phyloP scores from a whole-genome alignment of 768 basidiomycete species.

The Auriscalpium microsporum region DNA sequence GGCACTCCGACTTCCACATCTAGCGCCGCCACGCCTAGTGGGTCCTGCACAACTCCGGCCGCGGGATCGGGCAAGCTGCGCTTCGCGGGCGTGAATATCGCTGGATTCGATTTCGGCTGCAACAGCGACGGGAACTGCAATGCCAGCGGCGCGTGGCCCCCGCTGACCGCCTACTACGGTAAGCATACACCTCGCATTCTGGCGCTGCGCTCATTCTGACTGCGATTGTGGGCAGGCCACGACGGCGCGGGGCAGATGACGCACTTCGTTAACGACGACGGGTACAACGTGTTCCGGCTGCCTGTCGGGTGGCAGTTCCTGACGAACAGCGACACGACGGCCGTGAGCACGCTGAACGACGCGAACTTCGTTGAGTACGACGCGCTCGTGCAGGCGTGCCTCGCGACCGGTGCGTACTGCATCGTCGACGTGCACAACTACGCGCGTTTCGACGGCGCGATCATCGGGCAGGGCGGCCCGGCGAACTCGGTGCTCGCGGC shows the following conservation, averaged over 20 bases:
- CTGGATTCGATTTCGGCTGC: constrained; percentile 50
- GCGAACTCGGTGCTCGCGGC: constrained; percentile 43
- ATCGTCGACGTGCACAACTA: constrained; percentile 58
- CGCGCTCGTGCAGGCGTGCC: constrained; percentile 38
- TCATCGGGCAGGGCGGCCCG: constrained; percentile 59
- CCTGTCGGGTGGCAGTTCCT: constrained; percentile 56
- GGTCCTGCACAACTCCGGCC: constrained; percentile 3
- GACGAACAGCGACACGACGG: constrained; percentile 29
- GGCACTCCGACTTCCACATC: constrained; percentile 18
- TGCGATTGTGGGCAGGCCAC: constrained; percentile 17
- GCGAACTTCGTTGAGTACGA: constrained; percentile 43
- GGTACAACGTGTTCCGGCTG: constrained; percentile 50
- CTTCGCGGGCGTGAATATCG: constrained; percentile 43
- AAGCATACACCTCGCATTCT: not conserved
- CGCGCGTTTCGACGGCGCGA: constrained; percentile 45
- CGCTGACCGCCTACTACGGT: constrained; percentile 38
- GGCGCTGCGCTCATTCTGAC: not conserved
- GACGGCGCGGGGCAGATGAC: constrained; percentile 51
- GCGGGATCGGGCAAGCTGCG: constrained; percentile 20
- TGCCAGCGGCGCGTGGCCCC: constrained; percentile 32
- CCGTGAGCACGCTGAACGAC: constrained; percentile 27
- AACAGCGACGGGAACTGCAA: constrained; percentile 35
- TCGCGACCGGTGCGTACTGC: constrained; percentile 42
- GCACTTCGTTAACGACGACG: constrained; percentile 48
- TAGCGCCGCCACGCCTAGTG: constrained; percentile 15